Conservation (phyloP, 805 yeast species). For the Candida easanensis region DNA sequence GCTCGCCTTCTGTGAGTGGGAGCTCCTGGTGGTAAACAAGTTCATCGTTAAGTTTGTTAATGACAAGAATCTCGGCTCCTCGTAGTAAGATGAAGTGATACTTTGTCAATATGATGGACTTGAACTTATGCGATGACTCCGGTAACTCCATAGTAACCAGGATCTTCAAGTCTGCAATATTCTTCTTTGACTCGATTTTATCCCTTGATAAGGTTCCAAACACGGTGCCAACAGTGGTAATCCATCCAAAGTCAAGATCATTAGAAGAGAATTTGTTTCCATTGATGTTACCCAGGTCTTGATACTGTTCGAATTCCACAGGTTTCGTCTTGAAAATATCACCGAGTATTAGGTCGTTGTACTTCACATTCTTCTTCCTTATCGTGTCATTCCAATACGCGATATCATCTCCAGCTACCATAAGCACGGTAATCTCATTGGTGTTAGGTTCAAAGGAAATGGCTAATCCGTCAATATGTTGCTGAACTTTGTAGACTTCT, state of each 20-base stretch:
- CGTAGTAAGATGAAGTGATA: conserved; percentile 52
- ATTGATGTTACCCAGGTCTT: conserved; percentile 31
- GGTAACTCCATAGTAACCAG: conserved; percentile 40
- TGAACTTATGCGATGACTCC: conserved; percentile 30
- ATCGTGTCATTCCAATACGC: conserved; percentile 27
- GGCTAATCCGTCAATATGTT: conserved; percentile 29
- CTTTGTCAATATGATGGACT: conserved; percentile 45
- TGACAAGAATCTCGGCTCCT: conserved; percentile 39
- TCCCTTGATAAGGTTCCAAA: conserved; percentile 35
- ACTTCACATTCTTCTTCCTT: conserved; percentile 21
- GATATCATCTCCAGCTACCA: conserved; percentile 31
- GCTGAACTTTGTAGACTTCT: conserved; percentile 30
- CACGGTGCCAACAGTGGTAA: conserved; percentile 45
- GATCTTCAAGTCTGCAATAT: conserved; percentile 35
- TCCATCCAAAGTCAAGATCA: conserved; percentile 40
- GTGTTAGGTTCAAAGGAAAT: conserved; percentile 10
- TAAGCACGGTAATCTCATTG: conserved; percentile 16
- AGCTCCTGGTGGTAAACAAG: conserved; percentile 42
- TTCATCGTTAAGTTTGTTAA: conserved; percentile 51
- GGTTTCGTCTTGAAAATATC: conserved; percentile 27
- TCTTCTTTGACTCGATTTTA: conserved; percentile 20
- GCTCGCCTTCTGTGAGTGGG: conserved; percentile 33
- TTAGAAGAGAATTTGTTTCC: conserved; percentile 32
- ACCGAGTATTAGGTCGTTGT: conserved; percentile 21
- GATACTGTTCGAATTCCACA: conserved; percentile 36